Evolutionary conservation across 2,329 filamentous ascomycete species (phyloP), one percentile per base, ranked within the genome.

Genomic region (Colletotrichum theobromicola): DNA sequence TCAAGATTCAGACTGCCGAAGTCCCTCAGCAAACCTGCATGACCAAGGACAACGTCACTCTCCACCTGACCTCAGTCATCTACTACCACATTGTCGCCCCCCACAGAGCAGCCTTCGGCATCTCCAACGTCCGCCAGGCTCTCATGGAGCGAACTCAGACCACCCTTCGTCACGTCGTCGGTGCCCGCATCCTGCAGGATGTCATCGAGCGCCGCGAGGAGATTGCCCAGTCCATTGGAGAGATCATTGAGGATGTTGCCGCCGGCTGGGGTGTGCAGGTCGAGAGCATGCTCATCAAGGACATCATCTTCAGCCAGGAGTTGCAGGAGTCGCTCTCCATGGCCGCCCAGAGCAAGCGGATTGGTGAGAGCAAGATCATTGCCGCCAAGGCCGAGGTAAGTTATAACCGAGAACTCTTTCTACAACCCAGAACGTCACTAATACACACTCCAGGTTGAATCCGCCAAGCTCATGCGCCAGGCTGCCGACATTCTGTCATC

Each of bases 241-340:
- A 98, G 85, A 98, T 98, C 80, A 98, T 99, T 79, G 97, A 98
- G 82, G 96, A 98, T 79, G 97, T 98, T 2, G 96, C 97, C 7
- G 88, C 91, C 13, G 95, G 95, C 75, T 99, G 97, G 97, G 97
- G 97, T 86, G 96, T 98, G 9, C 92, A 95, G 82, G 97, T 98
- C 73, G 97, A 98, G 89, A 96, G 93, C 81, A 99, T 99, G 96
- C 92, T 99, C 79, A 96, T 99, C 90, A 98, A 99, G 88, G 97
- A 99, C 85, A 98, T 99, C 82, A 94, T 98, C 83, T 99, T 99
- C 91, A 95, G 93, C 86, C 92, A 95, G 82, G 97, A 98, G 79
- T 90, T 99, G 58, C 97, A 99, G 86, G 96, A 98, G 81, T 97
- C 94, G 21, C 91, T 99, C 64, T 98, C 95, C 82, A 98, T 99